Evolutionary conservation across 2,329 filamentous ascomycete genomes (phyloP).

Genomic region (Cytospora piceicola): DNA sequence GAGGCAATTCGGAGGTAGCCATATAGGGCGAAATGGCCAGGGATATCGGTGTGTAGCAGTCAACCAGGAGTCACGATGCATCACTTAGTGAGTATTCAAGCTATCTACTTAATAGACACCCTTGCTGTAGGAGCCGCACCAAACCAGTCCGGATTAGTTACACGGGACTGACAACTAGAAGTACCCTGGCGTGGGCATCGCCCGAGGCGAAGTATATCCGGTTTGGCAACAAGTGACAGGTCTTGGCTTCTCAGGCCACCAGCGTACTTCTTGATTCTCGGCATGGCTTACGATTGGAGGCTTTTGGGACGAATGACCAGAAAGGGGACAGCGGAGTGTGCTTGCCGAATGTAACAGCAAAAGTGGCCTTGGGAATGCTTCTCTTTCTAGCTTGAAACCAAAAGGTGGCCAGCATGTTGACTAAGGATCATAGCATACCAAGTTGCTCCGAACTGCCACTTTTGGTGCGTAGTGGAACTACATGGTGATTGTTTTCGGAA

Average conservation of each 20-base stretch:
- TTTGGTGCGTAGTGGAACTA: background rate
- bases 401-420: background rate
- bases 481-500: background rate
- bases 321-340: slow-evolving; percentile 21
- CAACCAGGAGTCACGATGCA: background rate
- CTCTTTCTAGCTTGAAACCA: background rate
- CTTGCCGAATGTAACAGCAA: slow-evolving; percentile 15
- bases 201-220: background rate
- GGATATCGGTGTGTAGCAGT: background rate
- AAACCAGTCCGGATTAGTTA: background rate
- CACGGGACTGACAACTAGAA: background rate
- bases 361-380: slow-evolving; percentile 1
- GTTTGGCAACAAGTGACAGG: background rate
- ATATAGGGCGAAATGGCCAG: background rate
- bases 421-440: background rate
- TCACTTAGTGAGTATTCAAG: background rate
- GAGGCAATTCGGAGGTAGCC: background rate
- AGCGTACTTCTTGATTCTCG: background rate
- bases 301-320: slow-evolving; percentile 14
- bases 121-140: background rate
- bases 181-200: background rate
- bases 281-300: slow-evolving; percentile 22
- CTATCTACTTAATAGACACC: background rate
- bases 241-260: background rate
- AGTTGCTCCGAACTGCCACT: slow-evolving; percentile 20